phyloP scores from a whole-genome alignment of 495 filamentous ascomycete species.

The Aspergillus heteromorphus region DNA sequence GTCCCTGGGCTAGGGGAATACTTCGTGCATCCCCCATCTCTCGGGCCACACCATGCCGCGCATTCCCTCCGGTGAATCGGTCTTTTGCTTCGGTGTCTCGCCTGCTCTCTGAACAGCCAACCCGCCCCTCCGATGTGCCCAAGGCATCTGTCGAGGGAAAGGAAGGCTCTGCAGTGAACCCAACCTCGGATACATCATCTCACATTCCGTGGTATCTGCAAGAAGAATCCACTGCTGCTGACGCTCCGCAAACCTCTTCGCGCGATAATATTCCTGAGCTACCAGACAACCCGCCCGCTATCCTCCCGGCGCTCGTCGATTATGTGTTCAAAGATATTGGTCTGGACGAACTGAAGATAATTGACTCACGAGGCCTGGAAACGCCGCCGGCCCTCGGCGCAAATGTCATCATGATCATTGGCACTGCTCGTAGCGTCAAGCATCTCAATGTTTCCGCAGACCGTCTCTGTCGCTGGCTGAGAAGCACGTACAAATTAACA shows the following conservation, averaged over 20 bases:
- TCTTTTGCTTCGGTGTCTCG: slow-evolving; percentile 22
- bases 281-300: slow-evolving; percentile 64
- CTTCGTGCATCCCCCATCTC: slow-evolving; percentile 19
- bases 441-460: slow-evolving; percentile 92
- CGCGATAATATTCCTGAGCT: slow-evolving; percentile 65
- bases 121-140: slow-evolving; percentile 8
- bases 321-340: slow-evolving; percentile 77
- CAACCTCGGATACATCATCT: slow-evolving; percentile 7
- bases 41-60: slow-evolving; percentile 13
- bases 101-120: slow-evolving; percentile 17
- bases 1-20: slow-evolving; percentile 23
- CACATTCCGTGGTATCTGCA: slow-evolving; percentile 83
- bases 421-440: slow-evolving; percentile 87
- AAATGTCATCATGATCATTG: slow-evolving; percentile 86
- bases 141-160: slow-evolving; percentile 1
- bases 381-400: slow-evolving; percentile 82
- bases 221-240: slow-evolving; percentile 48
- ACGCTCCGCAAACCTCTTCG: slow-evolving; percentile 47
- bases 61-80: slow-evolving; percentile 19
- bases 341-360: slow-evolving; percentile 66
- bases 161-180: not conserved
- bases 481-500: slow-evolving; percentile 60
- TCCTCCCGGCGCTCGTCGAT: slow-evolving; percentile 68
- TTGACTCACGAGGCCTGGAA: slow-evolving; percentile 79
- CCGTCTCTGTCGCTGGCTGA: slow-evolving; percentile 78